Conservation (phyloP, 768 basidiomycete species). For the Pleurotus tuoliensis region DNA sequence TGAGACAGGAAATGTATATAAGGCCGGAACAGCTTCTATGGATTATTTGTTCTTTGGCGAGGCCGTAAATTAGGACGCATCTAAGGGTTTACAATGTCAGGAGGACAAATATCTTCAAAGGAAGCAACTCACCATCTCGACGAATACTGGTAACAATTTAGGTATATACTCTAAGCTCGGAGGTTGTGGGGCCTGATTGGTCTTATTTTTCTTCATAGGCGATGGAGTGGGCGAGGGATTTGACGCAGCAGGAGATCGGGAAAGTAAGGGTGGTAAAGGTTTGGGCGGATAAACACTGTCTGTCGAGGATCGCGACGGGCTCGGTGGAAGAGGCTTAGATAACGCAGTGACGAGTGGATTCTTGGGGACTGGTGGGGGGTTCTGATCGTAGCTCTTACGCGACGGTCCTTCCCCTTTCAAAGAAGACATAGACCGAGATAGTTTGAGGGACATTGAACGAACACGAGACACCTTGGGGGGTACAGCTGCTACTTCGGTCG, state of each 20-base stretch:
- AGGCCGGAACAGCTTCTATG: background rate
- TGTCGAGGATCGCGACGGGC: constrained; percentile 20
- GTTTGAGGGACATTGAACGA: constrained; percentile 41
- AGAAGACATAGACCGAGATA: constrained; percentile 41
- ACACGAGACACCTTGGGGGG: constrained; percentile 5
- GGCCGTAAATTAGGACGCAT: constrained; percentile 41
- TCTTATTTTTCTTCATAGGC: constrained; percentile 39
- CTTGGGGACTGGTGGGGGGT: constrained; percentile 35
- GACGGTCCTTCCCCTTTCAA: constrained; percentile 17
- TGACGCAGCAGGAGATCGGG: background rate
- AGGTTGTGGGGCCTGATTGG: constrained; percentile 46
- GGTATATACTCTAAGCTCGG: constrained; percentile 80
- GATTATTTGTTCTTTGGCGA: constrained; percentile 15
- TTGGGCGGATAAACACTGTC: constrained; percentile 8
- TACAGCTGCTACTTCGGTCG: background rate
- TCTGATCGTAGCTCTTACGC: constrained; percentile 24
- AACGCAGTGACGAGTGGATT: constrained; percentile 22
- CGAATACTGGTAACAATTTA: constrained; percentile 82
- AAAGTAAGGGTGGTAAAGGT: background rate
- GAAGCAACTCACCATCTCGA: constrained; percentile 72
- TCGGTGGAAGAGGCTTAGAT: constrained; percentile 41
- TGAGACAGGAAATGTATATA: no score
- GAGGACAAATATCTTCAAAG: background rate
- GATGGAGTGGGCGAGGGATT: constrained; percentile 13
- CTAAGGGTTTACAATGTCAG: constrained; percentile 17